Evolutionary conservation across 805 yeast species (phyloP), one percentile per base, ranked within the genome.

Genomic region (Suhomyces canberraensis): DNA sequence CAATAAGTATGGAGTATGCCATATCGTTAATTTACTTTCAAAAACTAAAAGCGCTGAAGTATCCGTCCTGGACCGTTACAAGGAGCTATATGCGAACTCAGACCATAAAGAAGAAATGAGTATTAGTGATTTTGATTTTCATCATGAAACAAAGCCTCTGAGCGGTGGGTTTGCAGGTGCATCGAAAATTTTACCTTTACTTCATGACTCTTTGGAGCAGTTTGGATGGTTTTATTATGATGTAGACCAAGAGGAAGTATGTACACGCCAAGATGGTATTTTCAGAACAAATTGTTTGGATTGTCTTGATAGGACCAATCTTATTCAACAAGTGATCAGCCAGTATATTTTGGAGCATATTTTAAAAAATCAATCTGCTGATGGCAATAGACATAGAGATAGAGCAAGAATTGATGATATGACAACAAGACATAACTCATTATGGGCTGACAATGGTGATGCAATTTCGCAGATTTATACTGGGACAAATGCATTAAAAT

Each of bases 241-340:
- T 56, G 67, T 77, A 1, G 60, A 61, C 8, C 68, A 66, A 3
- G 66, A 68, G 2, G 77, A 78, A 50, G 69, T 73, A 2, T 63
- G 84, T 1, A 75, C 84, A 14, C 83, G 86, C 51, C 99, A 93
- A 58, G 75, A 78, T 37, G 99, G 99, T 35, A 80, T 89, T 8
- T 91, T 95, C 58, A 70, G 98, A 47, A 85, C 95, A 7, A 93
- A 93, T 57, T 93, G 98, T 64, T 72, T 93, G 45, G 98, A 88
- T 39, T 93, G 98, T 62, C 69, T 93, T 35, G 98, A 93, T 56
- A 72, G 98, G 56, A 93, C 98, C 2, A 93, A 93, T 54, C 73
- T 93, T 50, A 80, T 89, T 26, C 90, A 84, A 53, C 91, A 91
- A 63, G 84, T 87, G 18, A 70, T 93, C 5, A 86, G 95, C 3